These are phyloP conservation scores for Myochromella boudieri DNA, from an alignment of 768 basidiomycete genomes.

Conservation along the genomic window DNA sequence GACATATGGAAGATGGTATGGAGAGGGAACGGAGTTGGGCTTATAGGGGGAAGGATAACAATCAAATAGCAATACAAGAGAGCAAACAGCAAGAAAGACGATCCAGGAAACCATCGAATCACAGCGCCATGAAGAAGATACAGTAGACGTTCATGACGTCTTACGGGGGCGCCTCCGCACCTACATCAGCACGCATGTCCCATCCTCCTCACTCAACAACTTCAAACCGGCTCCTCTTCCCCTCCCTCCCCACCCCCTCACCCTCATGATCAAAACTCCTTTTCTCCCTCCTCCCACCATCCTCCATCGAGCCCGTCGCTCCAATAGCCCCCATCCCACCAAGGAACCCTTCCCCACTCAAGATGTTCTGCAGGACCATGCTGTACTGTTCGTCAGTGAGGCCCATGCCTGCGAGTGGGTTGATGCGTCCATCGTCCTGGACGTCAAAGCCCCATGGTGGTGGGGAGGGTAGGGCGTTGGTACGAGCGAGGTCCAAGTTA, in stretches of 20 bases:
- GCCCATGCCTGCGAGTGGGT: constrained; percentile 86
- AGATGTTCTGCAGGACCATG: constrained; percentile 71
- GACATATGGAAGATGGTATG: too few species aligned
- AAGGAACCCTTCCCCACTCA: constrained; percentile 61
- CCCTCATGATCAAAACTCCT: constrained; percentile 27
- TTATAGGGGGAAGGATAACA: too few species aligned
- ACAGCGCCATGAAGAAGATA: too few species aligned
- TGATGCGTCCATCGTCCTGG: constrained; percentile 60
- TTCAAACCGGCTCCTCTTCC: constrained; percentile 63
- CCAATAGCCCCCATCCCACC: constrained; percentile 33
- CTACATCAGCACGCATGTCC: too few species aligned
- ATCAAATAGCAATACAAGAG: too few species aligned
- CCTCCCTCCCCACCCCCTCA: constrained; percentile 39
- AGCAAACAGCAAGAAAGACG: too few species aligned
- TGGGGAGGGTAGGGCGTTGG: constrained; percentile 7
- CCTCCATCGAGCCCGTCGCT: constrained; percentile 28
- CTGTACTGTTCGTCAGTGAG: constrained; percentile 88
- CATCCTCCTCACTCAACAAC: constrained; percentile 53
- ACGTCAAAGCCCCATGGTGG: constrained; percentile 26
- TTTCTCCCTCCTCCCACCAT: constrained; percentile 25
- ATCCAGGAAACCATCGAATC: too few species aligned
- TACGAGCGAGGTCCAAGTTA: constrained; percentile 13
- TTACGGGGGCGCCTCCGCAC: too few species aligned
- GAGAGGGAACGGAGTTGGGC: too few species aligned
- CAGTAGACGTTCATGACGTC: too few species aligned